A percentile compares a stretch with the other conserved stretches of the same genome.
Conservation (phyloP, 176 grass and related monocot species). For the Ensete glaucum region DNA sequence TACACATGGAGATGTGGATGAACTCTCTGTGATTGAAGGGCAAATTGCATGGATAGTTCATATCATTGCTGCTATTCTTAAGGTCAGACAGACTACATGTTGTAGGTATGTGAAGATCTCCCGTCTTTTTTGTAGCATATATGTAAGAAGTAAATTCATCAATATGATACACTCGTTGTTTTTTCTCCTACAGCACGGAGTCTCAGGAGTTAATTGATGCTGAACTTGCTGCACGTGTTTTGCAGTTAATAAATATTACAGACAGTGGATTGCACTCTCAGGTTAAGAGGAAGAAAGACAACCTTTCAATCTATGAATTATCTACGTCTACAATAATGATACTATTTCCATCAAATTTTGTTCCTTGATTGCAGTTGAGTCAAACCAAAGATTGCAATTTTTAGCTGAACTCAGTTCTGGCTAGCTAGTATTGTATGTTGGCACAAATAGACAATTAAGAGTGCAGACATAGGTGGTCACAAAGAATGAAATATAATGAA, state of each 20-base stretch:
- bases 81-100: constrained; percentile 69
- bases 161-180: constrained; percentile 8
- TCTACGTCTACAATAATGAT: not conserved
- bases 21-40: constrained; percentile 92
- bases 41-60: constrained; percentile 96
- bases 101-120: constrained; percentile 44
- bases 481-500: no score
- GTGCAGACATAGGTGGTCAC: not conserved
- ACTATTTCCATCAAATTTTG: not conserved
- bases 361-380: no score
- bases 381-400: no score
- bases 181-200: constrained; percentile 55
- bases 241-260: constrained; percentile 88
- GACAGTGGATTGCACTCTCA: constrained; percentile 71
- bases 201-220: constrained; percentile 95
- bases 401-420: not conserved
- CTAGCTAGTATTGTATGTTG: not conserved
- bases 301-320: not conserved
- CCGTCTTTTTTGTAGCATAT: constrained; percentile 16
- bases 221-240: constrained; percentile 81
- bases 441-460: not conserved
- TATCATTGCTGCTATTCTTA: constrained; percentile 93
- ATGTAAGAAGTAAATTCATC: constrained; percentile 9
- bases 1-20: constrained; percentile 54
- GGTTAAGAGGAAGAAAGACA: constrained; percentile 36